Evolutionary conservation across 2,329 filamentous ascomycete genomes (phyloP).

Genomic region (Dactylellina haptotyla): DNA sequence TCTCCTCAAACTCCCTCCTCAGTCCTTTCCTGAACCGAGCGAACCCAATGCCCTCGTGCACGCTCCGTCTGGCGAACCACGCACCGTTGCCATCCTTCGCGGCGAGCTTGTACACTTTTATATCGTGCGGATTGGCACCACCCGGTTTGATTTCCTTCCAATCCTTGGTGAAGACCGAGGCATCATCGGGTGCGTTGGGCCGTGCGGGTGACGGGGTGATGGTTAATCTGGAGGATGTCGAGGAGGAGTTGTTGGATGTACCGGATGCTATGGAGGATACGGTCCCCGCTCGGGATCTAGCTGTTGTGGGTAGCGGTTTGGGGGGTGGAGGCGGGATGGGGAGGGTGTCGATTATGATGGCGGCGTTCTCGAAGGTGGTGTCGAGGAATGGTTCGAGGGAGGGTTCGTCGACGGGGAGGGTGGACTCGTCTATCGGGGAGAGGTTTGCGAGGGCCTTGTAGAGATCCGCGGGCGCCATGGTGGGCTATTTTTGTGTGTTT

Average conservation of each 20-base stretch:
- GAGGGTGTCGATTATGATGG: slow-evolving; percentile 40
- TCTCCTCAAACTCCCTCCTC: slow-evolving; percentile 74
- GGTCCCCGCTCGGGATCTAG: slow-evolving; percentile 18
- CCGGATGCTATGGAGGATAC: slow-evolving; percentile 2
- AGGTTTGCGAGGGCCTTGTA: slow-evolving; percentile 43
- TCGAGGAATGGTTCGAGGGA: slow-evolving; percentile 36
- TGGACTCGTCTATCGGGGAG: slow-evolving; percentile 36
- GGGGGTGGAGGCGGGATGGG: slow-evolving; percentile 32
- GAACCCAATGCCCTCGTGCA: slow-evolving; percentile 82
- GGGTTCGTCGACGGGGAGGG: slow-evolving; percentile 15
- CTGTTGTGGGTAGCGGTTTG: not conserved
- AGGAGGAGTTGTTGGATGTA: not conserved
- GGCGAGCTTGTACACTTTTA: slow-evolving; percentile 81
- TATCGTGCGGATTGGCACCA: slow-evolving; percentile 77
- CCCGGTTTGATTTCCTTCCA: slow-evolving; percentile 87
- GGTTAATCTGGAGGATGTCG: slow-evolving; percentile 7
- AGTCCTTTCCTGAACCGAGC: slow-evolving; percentile 80
- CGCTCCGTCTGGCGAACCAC: slow-evolving; percentile 88
- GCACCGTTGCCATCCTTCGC: slow-evolving; percentile 83
- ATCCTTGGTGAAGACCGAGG: slow-evolving; percentile 66
- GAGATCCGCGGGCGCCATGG: slow-evolving; percentile 26
- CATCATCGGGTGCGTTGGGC: slow-evolving; percentile 3
- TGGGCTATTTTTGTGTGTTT: not conserved
- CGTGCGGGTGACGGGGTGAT: slow-evolving; percentile 22
- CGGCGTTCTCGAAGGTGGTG: slow-evolving; percentile 35